A percentile compares a stretch with the other conserved stretches of the same genome.
phyloP scores from a whole-genome alignment of 2,329 filamentous ascomycete genomes.

The Helotiales sp. region DNA sequence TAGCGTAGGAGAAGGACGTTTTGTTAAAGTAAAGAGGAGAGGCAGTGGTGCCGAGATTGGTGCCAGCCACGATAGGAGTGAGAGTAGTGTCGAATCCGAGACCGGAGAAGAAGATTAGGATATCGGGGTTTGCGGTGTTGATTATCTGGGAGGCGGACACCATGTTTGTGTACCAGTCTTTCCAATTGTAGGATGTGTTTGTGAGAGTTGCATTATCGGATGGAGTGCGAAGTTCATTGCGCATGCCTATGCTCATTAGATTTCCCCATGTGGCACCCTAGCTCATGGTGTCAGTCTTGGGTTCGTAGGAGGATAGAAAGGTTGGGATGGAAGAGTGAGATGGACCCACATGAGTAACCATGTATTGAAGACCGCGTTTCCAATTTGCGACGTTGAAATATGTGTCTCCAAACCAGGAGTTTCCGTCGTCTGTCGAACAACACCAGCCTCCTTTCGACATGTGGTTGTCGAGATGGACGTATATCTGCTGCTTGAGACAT shows the following conservation, averaged over 20 bases:
- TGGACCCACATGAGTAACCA: slow-evolving; percentile 56
- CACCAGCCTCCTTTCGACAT: slow-evolving; percentile 60
- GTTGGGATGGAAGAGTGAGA: slow-evolving; percentile 4
- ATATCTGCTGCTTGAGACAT: slow-evolving; percentile 53
- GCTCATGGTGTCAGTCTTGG: neutral
- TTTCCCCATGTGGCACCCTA: slow-evolving; percentile 22
- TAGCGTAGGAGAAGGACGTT: slow-evolving; percentile 39
- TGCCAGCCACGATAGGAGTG: slow-evolving; percentile 19
- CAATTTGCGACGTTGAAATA: slow-evolving; percentile 60
- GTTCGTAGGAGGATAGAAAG: too few relatives aligned
- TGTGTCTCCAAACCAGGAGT: slow-evolving; percentile 61
- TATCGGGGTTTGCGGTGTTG: slow-evolving; percentile 42
- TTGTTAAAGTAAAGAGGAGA: slow-evolving; percentile 38
- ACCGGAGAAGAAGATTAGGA: slow-evolving; percentile 49
- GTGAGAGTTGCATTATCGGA: slow-evolving; percentile 13
- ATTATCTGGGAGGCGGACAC: slow-evolving; percentile 42
- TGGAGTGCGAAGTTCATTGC: slow-evolving; percentile 41
- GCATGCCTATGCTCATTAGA: slow-evolving; percentile 31
- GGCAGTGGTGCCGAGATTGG: slow-evolving; percentile 14
- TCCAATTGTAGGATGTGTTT: slow-evolving; percentile 43
- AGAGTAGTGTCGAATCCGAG: slow-evolving; percentile 43
- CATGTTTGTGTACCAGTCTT: slow-evolving; percentile 45
- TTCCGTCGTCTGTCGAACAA: slow-evolving; percentile 54
- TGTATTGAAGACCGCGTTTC: slow-evolving; percentile 58
- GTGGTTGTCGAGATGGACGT: slow-evolving; percentile 62